Percentiles rank a stretch among this genome's conserved stretches.
These are phyloP conservation scores for Rubia yunnanensis DNA, from an alignment of 257 asterid species.

Conservation along the genomic window DNA sequence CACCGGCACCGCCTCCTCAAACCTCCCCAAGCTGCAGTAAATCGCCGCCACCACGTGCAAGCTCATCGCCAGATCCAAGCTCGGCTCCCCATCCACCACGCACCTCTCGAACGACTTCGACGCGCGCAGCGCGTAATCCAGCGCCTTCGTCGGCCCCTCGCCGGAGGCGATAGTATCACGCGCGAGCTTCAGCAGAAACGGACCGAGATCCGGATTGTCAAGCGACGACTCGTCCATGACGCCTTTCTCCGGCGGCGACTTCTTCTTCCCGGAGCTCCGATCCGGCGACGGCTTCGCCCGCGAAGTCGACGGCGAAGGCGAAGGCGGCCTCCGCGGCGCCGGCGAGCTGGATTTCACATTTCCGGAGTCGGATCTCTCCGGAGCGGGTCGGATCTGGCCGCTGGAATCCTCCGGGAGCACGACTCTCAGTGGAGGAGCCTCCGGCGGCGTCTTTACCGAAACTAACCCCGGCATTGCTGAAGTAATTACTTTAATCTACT, in stretches of 20 bases:
- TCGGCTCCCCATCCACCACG: slow-evolving; percentile 64
- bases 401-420: slow-evolving; percentile 41
- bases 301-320: slow-evolving; percentile 89
- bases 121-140: slow-evolving; percentile 83
- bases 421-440: slow-evolving; percentile 57
- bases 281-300: slow-evolving; percentile 90
- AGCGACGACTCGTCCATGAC: slow-evolving; percentile 63
- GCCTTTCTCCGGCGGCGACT: slow-evolving; percentile 67
- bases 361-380: slow-evolving; percentile 51
- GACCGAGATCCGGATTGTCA: slow-evolving; percentile 98
- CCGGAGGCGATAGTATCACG: slow-evolving; percentile 93
- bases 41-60: slow-evolving; percentile 96
- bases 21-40: slow-evolving; percentile 81
- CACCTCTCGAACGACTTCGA: slow-evolving; percentile 76
- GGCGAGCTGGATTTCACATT: slow-evolving; percentile 51
- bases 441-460: slow-evolving; percentile 77
- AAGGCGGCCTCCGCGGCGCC: slow-evolving; percentile 71
- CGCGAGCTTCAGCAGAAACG: slow-evolving; percentile 73
- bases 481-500: not conserved
- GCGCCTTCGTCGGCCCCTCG: slow-evolving; percentile 77
- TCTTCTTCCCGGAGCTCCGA: slow-evolving; percentile 76
- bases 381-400: slow-evolving; percentile 49
- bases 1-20: slow-evolving; percentile 90
- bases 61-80: slow-evolving; percentile 93
- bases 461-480: slow-evolving; percentile 78